Base-by-base conservation (phyloP, 352 stramenopile genomes). In the Globisporangium apiculatum region DNA sequence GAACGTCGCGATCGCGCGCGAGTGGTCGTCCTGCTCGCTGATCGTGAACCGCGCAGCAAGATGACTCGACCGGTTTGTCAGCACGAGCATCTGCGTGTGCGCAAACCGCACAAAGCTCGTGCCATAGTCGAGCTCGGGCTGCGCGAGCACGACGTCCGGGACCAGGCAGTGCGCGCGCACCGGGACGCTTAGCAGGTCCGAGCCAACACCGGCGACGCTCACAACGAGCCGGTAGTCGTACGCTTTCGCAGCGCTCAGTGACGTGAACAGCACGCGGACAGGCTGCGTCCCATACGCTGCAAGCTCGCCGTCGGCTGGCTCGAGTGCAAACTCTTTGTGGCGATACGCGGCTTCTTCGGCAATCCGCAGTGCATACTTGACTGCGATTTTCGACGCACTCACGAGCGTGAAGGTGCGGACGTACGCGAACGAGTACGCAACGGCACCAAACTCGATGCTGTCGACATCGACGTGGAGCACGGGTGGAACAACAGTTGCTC, bases 381-480 rank as follows among this genome's bases (percentile, higher is more conserved):
- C 95, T 9, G 86, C 71, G 46, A 98, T 97, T 31, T 96, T 95
- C 10, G 89, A 97, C 8, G 95, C 95, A 65, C 98, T 98, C 50
- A 91, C 72, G 9, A 98, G 79, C 48, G 81, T 89, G 38, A 97
- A 53, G 4, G 62, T 73, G 10, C 73, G 76, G 14, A 64, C 76
- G 54, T 97, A 84, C 3, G 73, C 64, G 48, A 98, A 98, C 36
- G 86, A 96, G 62, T 94, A 98, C 38, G 87, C 91, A 1, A 98
- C 82, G 8, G 79, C 66, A 35, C 93, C 94, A 65, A 98, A 98
- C 56, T 98, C 89, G 37, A 98, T 66, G 46, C 77, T 75, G 35
- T 97, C 85, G 6, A 79, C 62, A 56, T 98, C 83, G 43, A 98
- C 97, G 48, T 94, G 81, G 52, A 98, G 97, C 8, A 96, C 96